A percentile compares a stretch with the other conserved stretches of the same genome.
Evolutionary conservation across 257 asterid genomes (phyloP).

Genomic region (Lantana camara): DNA sequence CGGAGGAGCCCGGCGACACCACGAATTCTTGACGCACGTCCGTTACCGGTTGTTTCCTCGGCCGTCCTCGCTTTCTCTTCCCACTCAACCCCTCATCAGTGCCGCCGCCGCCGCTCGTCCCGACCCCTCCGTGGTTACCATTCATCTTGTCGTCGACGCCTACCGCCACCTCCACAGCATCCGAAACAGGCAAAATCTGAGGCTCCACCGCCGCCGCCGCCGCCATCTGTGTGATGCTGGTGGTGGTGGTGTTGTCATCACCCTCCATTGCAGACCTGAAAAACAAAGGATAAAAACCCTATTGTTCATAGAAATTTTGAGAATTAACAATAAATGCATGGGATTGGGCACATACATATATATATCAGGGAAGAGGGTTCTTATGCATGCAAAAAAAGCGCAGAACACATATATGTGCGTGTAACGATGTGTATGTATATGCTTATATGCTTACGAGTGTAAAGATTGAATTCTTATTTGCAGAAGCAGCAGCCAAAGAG

Average conservation of each 20-base stretch:
- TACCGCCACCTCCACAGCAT: slow-evolving; percentile 7
- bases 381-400: slow-evolving; percentile 7
- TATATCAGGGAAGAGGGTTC: not conserved
- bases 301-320: not conserved
- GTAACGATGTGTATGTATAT: not conserved
- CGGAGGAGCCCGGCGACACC: slow-evolving; percentile 18
- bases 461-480: not conserved
- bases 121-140: too few relatives aligned
- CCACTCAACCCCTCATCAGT: not conserved
- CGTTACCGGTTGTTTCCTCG: slow-evolving; percentile 30
- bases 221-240: not conserved
- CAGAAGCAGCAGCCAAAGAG: not conserved
- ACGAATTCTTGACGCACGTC: slow-evolving; percentile 10
- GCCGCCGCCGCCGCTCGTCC: slow-evolving; percentile 3
- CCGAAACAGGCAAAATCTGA: slow-evolving; percentile 9
- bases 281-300: slow-evolving; percentile 1
- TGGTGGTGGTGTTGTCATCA: not conserved
- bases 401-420: not conserved
- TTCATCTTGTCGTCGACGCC: slow-evolving; percentile 7
- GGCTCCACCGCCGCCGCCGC: not conserved
- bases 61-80: slow-evolving; percentile 44
- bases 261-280: slow-evolving; percentile 24
- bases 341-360: not conserved
- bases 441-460: not conserved
- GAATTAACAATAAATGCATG: not conserved